Conservation (phyloP, 1,284 basidiomycete genomes). For the Microbotryomycetes sp. region DNA sequence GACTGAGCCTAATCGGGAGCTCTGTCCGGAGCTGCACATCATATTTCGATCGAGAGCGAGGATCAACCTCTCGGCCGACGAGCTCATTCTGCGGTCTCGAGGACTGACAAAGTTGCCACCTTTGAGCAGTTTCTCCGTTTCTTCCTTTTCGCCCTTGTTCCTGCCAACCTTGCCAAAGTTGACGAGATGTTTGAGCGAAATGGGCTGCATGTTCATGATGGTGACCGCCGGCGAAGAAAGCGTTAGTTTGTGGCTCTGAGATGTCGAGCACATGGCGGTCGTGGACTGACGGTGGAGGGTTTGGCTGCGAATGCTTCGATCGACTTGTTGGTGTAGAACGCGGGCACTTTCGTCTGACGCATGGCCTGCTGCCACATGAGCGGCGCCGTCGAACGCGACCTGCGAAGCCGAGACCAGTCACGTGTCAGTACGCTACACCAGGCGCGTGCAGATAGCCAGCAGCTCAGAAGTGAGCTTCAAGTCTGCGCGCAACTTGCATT, state of each 20-base stretch:
- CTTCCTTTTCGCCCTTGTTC: conserved; percentile 28
- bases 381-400: neutral
- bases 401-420: too few species aligned
- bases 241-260: too few species aligned
- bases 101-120: conserved; percentile 35
- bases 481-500: too few species aligned
- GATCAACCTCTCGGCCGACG: neutral
- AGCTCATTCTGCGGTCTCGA: neutral
- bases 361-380: neutral
- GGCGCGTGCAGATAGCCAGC: too few species aligned
- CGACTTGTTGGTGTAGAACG: conserved; percentile 23
- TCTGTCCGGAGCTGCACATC: conserved; percentile 60
- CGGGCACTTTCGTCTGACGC: conserved; percentile 10
- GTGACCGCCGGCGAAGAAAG: too few species aligned
- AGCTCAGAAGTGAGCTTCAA: too few species aligned
- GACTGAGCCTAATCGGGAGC: conserved; percentile 77
- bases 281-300: conserved; percentile 4
- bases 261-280: too few species aligned
- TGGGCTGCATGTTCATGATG: conserved; percentile 16
- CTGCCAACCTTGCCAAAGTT: conserved; percentile 29
- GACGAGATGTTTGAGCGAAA: conserved; percentile 35
- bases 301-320: neutral
- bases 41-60: neutral
- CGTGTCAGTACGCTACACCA: too few species aligned
- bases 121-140: conserved; percentile 32